Percentiles rank a stretch among this genome's conserved stretches.
Evolutionary conservation across 2,329 filamentous ascomycete genomes (phyloP).

Genomic region (Arthrobotrys pseudoclavata): DNA sequence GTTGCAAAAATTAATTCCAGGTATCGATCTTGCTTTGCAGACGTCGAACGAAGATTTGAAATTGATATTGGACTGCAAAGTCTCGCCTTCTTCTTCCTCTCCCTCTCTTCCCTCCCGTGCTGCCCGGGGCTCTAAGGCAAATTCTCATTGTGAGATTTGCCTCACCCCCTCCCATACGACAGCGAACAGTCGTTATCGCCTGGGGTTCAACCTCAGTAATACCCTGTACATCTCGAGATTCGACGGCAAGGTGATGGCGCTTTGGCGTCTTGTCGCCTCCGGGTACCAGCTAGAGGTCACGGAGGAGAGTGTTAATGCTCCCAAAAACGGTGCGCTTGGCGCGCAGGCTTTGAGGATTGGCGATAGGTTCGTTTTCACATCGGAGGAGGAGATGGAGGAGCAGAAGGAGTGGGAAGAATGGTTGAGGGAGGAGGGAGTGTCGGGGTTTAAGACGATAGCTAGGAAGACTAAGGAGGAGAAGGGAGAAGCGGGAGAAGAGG

Average conservation of each 20-base stretch:
- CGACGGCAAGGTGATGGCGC: slow-evolving; percentile 35
- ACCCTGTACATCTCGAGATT: slow-evolving; percentile 38
- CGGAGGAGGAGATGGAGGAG: slow-evolving; percentile 27
- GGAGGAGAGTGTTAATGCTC: slow-evolving; percentile 11
- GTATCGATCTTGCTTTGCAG: too few relatives aligned
- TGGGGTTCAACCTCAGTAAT: slow-evolving; percentile 11
- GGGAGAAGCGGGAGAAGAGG: neutral
- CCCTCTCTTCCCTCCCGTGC: neutral
- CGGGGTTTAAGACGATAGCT: slow-evolving; percentile 18
- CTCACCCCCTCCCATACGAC: slow-evolving; percentile 1
- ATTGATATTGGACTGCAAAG: slow-evolving; percentile 3
- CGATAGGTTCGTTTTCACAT: slow-evolving; percentile 39
- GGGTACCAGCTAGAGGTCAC: slow-evolving; percentile 18
- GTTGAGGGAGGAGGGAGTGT: slow-evolving; percentile 4
- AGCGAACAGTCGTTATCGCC: neutral
- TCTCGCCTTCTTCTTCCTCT: neutral
- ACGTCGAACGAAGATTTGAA: neutral
- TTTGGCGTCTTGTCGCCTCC: slow-evolving; percentile 1
- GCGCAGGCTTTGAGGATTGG: slow-evolving; percentile 30
- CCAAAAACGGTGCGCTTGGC: slow-evolving; percentile 3
- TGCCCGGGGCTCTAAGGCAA: neutral
- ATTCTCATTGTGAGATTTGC: slow-evolving; percentile 24
- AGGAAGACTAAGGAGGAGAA: slow-evolving; percentile 4
- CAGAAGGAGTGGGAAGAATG: slow-evolving; percentile 2
- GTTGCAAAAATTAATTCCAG: too few relatives aligned